phyloP scores from a whole-genome alignment of 106 monocot species.

The Allium fistulosum region DNA sequence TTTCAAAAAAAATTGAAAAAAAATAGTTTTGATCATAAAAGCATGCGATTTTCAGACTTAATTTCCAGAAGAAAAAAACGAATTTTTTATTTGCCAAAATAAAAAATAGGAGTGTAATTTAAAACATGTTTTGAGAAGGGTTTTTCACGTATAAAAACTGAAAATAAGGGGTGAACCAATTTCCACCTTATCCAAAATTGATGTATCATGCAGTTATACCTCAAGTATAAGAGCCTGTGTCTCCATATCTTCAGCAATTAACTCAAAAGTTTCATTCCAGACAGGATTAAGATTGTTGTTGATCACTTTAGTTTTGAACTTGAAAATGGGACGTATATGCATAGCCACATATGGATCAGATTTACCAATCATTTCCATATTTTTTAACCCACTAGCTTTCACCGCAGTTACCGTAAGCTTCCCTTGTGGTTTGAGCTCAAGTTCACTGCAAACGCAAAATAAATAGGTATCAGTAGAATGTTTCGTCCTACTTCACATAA shows the following conservation, averaged over 20 bases:
- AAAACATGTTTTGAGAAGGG: no score
- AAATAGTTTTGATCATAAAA: background rate
- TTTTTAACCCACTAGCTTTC: slow-evolving; percentile 75
- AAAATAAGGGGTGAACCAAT: no score
- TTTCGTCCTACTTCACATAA: no score
- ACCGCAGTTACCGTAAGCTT: slow-evolving; percentile 47
- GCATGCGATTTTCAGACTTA: background rate
- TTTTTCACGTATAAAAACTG: no score
- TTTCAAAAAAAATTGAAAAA: background rate
- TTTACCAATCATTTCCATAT: slow-evolving; percentile 93
- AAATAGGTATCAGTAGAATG: background rate
- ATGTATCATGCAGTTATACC: slow-evolving; percentile 23
- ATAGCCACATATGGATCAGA: slow-evolving; percentile 96
- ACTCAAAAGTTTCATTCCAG: slow-evolving; percentile 85
- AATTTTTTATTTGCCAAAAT: background rate
- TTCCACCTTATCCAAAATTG: no score
- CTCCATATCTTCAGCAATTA: slow-evolving; percentile 95
- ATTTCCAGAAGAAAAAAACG: no score
- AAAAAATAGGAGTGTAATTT: background rate
- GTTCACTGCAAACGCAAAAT: slow-evolving; percentile 50
- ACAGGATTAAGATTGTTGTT: slow-evolving; percentile 84
- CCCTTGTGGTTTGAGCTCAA: slow-evolving; percentile 97
- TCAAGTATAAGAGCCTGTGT: slow-evolving; percentile 76
- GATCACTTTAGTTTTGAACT: slow-evolving; percentile 82
- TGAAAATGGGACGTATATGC: slow-evolving; percentile 80